Conservation (phyloP, 225 moss, liverwort and hornwort genomes). For the Thuidium tamariscinum region DNA sequence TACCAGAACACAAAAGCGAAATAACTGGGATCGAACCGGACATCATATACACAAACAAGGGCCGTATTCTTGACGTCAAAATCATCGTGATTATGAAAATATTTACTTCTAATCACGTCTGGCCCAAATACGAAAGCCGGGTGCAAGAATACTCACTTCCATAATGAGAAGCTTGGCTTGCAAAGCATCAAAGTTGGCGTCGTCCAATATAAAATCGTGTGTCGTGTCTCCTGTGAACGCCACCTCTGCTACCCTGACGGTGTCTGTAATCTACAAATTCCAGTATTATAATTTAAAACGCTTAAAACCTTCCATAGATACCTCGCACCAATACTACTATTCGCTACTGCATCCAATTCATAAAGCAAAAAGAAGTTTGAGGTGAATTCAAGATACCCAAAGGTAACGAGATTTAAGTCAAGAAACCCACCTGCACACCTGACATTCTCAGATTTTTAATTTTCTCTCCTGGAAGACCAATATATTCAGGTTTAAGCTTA, state of each 20-base stretch:
- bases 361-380: not conserved
- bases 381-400: not conserved
- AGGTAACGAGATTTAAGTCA: not conserved
- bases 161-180: slow-evolving; percentile 88
- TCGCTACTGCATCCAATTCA: not conserved
- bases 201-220: slow-evolving; percentile 71
- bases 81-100: not conserved
- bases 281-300: not conserved
- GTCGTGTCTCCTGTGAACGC: slow-evolving; percentile 96
- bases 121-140: not conserved
- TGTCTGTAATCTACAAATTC: slow-evolving; percentile 59
- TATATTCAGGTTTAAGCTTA: slow-evolving; percentile 72
- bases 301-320: not conserved
- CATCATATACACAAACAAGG: not conserved
- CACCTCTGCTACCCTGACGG: slow-evolving; percentile 55
- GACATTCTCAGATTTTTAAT: slow-evolving; percentile 65
- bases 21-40: not conserved
- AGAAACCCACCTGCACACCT: slow-evolving; percentile 62
- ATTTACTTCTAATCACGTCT: not conserved
- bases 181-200: slow-evolving; percentile 65
- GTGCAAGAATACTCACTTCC: slow-evolving; percentile 44
- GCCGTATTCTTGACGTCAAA: not conserved
- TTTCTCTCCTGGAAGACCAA: slow-evolving; percentile 52
- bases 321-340: not conserved
- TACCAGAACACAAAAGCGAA: not conserved